Base-by-base conservation (phyloP, 2,329 filamentous ascomycete genomes). In the Scedosporium apiospermum region DNA sequence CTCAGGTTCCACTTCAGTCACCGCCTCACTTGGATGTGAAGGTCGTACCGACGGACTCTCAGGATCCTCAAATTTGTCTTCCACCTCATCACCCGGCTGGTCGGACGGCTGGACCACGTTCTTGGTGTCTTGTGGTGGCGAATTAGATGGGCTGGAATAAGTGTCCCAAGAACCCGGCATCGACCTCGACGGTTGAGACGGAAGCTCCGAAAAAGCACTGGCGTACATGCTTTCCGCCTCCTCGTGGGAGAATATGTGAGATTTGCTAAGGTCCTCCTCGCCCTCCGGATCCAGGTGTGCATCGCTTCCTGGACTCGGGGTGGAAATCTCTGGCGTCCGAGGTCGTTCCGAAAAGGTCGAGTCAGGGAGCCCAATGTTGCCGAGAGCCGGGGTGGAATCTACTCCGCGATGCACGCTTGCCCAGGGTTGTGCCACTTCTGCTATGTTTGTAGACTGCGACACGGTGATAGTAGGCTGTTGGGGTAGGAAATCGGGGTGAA, bases 181-280 rank as follows among this genome's bases (percentile, higher is more conserved):
- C n/a, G 60, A 42, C 9, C 60, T 46, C 30, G 60, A 55, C 21
- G 4, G 66, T 65, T 27, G 64, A 34, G 34, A 55, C 49, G 6
- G 59, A 61, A 57, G 44, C 38, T 30, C 51, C 6, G 85, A 88
- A 60, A 88, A 82, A 1, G 86, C 86, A 65, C 86, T 93, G 86
- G 92, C 88, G 68, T 95, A 96, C 87, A 96, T 90, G 71, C 91
- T 95, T 69, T 91, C 87, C 0, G 89, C 90, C 65, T 93, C 89
- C 65, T 91, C 88, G 64, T 91, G 89, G 42, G 84, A 91, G 69
- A 89, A 93, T 1, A 92, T 70, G 49, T 84, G 87, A 4, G 90
- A 93, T 65, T 83, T 77, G 3, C 82, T 74, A 21, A 89, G 75
- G 64, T 87, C 84, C 41, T 84, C 79, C 12, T 71, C 65, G 51